These are phyloP conservation scores for Beta vulgaris DNA, from an alignment of 148 eudicot genomes.

Conservation along the genomic window DNA sequence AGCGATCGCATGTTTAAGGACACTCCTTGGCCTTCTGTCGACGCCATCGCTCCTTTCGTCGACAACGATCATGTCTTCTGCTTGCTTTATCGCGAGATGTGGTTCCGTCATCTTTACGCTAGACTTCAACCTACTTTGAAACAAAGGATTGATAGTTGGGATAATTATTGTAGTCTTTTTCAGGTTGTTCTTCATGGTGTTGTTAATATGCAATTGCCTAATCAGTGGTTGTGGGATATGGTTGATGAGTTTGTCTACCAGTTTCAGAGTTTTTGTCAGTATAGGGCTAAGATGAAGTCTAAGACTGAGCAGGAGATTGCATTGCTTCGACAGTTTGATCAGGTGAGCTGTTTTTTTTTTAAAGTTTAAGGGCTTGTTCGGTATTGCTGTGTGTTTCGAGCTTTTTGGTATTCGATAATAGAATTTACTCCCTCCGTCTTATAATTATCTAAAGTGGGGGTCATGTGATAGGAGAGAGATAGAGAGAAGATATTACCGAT, in stretches of 20 bases:
- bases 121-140: conserved; percentile 56
- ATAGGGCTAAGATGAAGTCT: conserved; percentile 89
- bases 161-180: conserved; percentile 74
- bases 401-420: no score
- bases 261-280: conserved; percentile 95
- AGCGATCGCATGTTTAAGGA: conserved; percentile 88
- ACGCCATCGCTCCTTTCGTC: conserved; percentile 70
- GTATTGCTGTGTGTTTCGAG: no score
- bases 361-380: not conserved
- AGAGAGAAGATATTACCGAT: no score
- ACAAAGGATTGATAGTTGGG: conserved; percentile 87
- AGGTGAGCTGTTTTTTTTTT: conserved; percentile 42
- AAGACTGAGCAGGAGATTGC: conserved; percentile 89
- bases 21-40: conserved; percentile 89
- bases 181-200: conserved; percentile 71
- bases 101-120: conserved; percentile 92
- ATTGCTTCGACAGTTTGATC: conserved; percentile 64
- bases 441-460: no score
- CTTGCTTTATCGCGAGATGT: conserved; percentile 87
- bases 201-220: conserved; percentile 93
- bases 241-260: conserved; percentile 98
- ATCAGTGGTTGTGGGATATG: conserved; percentile 99
- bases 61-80: conserved; percentile 96
- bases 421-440: no score
- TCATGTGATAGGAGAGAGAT: no score